phyloP scores from a whole-genome alignment of 2,329 filamentous ascomycete species.

The Cladosporium cucumerinum region DNA sequence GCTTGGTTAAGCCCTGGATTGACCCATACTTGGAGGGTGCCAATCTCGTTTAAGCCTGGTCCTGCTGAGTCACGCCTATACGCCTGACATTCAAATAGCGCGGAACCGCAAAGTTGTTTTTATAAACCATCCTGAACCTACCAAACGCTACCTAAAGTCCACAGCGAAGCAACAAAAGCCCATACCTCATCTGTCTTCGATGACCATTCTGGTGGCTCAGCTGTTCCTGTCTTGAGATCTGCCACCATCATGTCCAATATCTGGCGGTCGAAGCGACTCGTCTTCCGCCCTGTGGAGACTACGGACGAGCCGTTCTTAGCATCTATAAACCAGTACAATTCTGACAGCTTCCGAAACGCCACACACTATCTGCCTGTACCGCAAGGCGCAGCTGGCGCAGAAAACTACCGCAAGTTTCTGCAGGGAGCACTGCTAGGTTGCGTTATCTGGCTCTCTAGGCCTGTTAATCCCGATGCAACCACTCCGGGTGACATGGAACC shows the following conservation, averaged over 20 bases:
- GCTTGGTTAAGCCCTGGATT: background rate
- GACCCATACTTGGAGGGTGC: background rate
- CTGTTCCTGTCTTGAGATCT: background rate
- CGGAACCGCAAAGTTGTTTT: background rate
- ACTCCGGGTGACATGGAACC: background rate
- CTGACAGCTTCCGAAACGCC: constrained; percentile 16
- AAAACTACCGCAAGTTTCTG: constrained; percentile 27
- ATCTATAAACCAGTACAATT: constrained; percentile 10
- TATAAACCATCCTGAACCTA: background rate
- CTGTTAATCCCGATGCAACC: constrained; percentile 3
- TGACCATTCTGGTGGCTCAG: too few species aligned
- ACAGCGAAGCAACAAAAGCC: background rate
- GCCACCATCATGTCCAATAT: constrained; percentile 24
- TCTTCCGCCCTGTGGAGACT: constrained; percentile 39
- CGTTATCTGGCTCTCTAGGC: constrained; percentile 37
- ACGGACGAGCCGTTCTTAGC: constrained; percentile 32
- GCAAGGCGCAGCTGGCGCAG: constrained; percentile 28
- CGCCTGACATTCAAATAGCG: background rate
- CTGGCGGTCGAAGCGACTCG: constrained; percentile 38
- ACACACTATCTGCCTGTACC: constrained; percentile 31
- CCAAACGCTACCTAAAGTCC: background rate
- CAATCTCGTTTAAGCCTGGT: background rate
- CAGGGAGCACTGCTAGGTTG: constrained; percentile 35
- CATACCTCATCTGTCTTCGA: background rate
- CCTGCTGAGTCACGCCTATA: background rate